Evolutionary conservation across 306 rosid genomes (phyloP).

Genomic region (Rosa multiflora): DNA sequence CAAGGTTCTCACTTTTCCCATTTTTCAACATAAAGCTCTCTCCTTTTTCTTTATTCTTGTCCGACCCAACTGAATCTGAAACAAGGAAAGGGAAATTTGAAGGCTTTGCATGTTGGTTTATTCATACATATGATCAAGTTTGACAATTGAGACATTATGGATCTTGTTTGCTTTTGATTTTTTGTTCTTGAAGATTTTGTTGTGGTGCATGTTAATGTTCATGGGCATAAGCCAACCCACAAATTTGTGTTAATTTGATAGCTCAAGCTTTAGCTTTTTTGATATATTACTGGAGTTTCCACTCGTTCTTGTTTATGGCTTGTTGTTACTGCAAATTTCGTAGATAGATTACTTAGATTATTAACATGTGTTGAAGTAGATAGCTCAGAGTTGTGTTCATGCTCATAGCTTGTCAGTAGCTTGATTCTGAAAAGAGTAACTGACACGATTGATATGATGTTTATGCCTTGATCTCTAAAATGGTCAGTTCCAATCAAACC

Average conservation of each 20-base stretch:
- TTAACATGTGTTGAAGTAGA: neutral
- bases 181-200: neutral
- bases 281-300: neutral
- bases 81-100: neutral
- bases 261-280: neutral
- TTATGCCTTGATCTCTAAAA: conserved; percentile 4
- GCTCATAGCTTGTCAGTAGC: neutral
- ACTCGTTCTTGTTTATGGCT: neutral
- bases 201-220: neutral
- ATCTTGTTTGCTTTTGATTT: neutral
- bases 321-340: neutral
- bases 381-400: neutral
- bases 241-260: neutral
- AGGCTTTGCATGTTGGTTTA: neutral
- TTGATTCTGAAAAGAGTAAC: neutral
- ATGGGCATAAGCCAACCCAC: neutral
- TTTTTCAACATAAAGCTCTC: neutral
- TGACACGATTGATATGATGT: neutral
- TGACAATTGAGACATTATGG: neutral
- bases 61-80: neutral
- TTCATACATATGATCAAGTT: neutral
- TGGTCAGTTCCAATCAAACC: neutral
- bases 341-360: neutral
- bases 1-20: conserved; percentile 37
- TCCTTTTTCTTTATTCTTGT: neutral